phyloP scores from a whole-genome alignment of 2,329 filamentous ascomycete genomes.

The Fusarium veterinarium region DNA sequence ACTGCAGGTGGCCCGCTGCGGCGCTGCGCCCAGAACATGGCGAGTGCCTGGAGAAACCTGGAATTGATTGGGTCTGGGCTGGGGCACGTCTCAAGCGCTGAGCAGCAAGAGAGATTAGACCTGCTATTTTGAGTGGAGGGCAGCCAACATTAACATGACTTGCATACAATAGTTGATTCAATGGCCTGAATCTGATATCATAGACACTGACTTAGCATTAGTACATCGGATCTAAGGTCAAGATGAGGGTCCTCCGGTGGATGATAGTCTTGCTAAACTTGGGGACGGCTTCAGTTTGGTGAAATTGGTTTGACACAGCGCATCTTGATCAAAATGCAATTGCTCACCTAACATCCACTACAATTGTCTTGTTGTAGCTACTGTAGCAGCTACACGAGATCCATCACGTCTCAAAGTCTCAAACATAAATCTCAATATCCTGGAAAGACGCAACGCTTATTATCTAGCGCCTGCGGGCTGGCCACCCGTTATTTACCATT shows the following conservation, averaged over 20 bases:
- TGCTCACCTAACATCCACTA: neutral
- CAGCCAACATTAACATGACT: slow-evolving; percentile 37
- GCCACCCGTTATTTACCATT: slow-evolving; percentile 42
- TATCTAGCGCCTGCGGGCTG: slow-evolving; percentile 40
- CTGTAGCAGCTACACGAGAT: slow-evolving; percentile 19
- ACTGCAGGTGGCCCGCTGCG: slow-evolving; percentile 27
- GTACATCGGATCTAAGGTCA: slow-evolving; percentile 1
- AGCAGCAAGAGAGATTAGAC: slow-evolving; percentile 43
- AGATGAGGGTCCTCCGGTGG: neutral
- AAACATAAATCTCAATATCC: slow-evolving; percentile 12
- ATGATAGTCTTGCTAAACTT: neutral
- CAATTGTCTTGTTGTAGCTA: neutral
- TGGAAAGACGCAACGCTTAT: slow-evolving; percentile 14
- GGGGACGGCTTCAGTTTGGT: neutral
- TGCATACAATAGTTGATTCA: slow-evolving; percentile 42
- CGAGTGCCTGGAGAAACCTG: slow-evolving; percentile 25
- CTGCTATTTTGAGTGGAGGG: slow-evolving; percentile 41
- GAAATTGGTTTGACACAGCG: slow-evolving; percentile 15
- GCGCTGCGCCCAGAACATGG: slow-evolving; percentile 21
- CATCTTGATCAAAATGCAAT: neutral
- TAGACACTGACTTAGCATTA: slow-evolving; percentile 20
- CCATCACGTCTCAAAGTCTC: slow-evolving; percentile 18
- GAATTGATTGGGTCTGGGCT: slow-evolving; percentile 39
- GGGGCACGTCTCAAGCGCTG: slow-evolving; percentile 41
- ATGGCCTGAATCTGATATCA: slow-evolving; percentile 31